Evolutionary conservation across 139 green algal genomes (phyloP), one percentile per base, ranked within the genome.

Genomic region (Picochlorum sp.): DNA sequence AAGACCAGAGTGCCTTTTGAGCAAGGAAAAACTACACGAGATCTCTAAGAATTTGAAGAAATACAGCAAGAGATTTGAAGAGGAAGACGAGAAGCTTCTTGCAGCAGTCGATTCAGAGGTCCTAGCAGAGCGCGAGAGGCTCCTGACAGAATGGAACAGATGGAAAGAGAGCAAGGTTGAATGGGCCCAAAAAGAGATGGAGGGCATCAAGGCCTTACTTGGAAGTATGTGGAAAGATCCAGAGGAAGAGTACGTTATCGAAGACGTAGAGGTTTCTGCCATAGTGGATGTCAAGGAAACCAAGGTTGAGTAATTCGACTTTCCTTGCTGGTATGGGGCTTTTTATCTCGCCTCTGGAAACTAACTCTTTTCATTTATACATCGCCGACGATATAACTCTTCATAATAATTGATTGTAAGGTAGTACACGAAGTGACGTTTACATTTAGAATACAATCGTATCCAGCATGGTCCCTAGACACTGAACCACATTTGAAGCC

Each of bases 391-490:
- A 47, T n/a, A n/a, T n/a, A n/a, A n/a, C n/a, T n/a, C n/a, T n/a
- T n/a, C n/a, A n/a, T n/a, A n/a, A n/a, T n/a, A n/a, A n/a, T n/a
- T n/a, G n/a, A n/a, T n/a, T n/a, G n/a, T n/a, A n/a, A n/a, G n/a
- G n/a, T n/a, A n/a, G n/a, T n/a, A n/a, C n/a, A n/a, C n/a, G n/a
- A n/a, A n/a, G n/a, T n/a, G 35, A 41, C 35, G 20, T n/a, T n/a
- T n/a, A n/a, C n/a, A 44, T 47, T 33, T 61, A 98, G 53, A 98
- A 98, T 0, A 88, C 85, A 0, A 96, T 72, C 0, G 85, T 96
- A 70, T 97, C 91, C 32, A 98, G 76, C 91, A 98, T 96, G 22
- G 84, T 84, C 6, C 81, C 85, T 66, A 98, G 85, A 41, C 61
- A 82, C 75, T 97, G 89, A 40, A 86, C 72, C 59, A 98, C 94